Conservation (phyloP, 345 rosid genomes). For the Noccaea caerulescens region DNA sequence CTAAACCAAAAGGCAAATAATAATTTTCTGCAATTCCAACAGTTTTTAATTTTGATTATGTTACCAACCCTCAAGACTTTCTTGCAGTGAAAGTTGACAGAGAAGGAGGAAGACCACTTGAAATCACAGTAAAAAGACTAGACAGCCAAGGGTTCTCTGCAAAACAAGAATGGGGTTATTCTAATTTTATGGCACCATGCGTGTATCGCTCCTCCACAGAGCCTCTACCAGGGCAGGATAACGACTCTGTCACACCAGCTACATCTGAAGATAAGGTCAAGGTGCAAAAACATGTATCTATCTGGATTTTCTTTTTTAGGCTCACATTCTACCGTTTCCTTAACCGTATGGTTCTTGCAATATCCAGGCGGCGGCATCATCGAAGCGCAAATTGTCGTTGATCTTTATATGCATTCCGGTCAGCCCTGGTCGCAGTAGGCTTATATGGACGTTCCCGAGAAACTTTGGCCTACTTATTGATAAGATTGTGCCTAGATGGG, state of each 20-base stretch:
- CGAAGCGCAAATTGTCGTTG: conserved; percentile 51
- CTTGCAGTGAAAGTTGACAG: conserved; percentile 70
- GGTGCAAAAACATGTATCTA: background rate
- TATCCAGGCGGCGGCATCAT: conserved; percentile 43
- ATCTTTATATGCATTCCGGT: conserved; percentile 89
- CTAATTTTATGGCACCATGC: conserved; percentile 73
- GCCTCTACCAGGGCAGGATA: conserved; percentile 46
- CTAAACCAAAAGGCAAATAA: conserved; percentile 50
- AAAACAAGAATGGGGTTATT: conserved; percentile 63
- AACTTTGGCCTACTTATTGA: conserved; percentile 71
- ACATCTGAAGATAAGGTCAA: conserved; percentile 46
- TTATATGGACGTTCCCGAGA: conserved; percentile 85
- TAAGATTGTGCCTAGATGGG: conserved; percentile 79
- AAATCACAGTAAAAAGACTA: conserved; percentile 54
- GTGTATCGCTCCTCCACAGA: conserved; percentile 60
- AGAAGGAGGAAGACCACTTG: conserved; percentile 89
- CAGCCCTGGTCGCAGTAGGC: conserved; percentile 85
- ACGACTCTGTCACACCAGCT: conserved; percentile 50
- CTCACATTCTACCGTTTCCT: conserved; percentile 1
- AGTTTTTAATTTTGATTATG: background rate
- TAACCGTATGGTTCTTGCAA: background rate
- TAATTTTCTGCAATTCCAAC: conserved; percentile 1
- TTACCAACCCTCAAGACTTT: conserved; percentile 10
- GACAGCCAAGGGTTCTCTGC: conserved; percentile 60
- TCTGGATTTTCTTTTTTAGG: background rate